Evolutionary conservation across 2,329 filamentous ascomycete genomes (phyloP).

Genomic region (Fusarium nanum): DNA sequence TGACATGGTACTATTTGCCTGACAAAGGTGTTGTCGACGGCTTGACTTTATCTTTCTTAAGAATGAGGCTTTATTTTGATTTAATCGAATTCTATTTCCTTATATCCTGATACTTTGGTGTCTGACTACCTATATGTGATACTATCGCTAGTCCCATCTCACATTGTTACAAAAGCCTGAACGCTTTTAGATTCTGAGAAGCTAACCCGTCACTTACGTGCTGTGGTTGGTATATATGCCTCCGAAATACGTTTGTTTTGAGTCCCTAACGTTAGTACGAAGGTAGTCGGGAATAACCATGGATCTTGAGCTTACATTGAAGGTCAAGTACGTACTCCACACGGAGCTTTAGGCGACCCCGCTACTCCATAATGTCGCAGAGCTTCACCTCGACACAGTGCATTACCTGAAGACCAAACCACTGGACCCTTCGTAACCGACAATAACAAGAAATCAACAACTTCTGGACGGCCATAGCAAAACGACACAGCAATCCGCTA

Average conservation of each 20-base stretch:
- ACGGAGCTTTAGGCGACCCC: slow-evolving; percentile 41
- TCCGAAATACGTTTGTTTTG: not conserved
- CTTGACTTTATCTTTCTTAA: slow-evolving; percentile 23
- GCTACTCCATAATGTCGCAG: slow-evolving; percentile 41
- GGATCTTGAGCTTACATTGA: slow-evolving; percentile 17
- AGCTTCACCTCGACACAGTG: slow-evolving; percentile 32
- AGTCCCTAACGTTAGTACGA: not conserved
- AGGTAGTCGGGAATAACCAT: not conserved
- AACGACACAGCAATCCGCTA: slow-evolving; percentile 3
- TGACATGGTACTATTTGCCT: slow-evolving; percentile 17
- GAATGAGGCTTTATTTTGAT: slow-evolving; percentile 31
- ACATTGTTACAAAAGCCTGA: not conserved
- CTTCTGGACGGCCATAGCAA: not conserved
- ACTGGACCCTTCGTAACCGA: not conserved
- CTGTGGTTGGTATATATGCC: not conserved
- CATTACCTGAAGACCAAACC: slow-evolving; percentile 11
- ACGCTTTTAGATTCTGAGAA: too few relatives aligned
- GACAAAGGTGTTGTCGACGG: slow-evolving; percentile 25
- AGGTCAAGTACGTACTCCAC: slow-evolving; percentile 30
- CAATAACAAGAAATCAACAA: not conserved
- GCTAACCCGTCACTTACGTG: not conserved
- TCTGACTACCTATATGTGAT: not conserved
- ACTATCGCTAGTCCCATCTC: not conserved
- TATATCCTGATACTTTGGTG: not conserved
- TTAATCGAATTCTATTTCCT: slow-evolving; percentile 32